These are phyloP conservation scores for Vittaforma corneae DNA, from an alignment of 371 early-diverging fungal species.

Conservation along the genomic window DNA sequence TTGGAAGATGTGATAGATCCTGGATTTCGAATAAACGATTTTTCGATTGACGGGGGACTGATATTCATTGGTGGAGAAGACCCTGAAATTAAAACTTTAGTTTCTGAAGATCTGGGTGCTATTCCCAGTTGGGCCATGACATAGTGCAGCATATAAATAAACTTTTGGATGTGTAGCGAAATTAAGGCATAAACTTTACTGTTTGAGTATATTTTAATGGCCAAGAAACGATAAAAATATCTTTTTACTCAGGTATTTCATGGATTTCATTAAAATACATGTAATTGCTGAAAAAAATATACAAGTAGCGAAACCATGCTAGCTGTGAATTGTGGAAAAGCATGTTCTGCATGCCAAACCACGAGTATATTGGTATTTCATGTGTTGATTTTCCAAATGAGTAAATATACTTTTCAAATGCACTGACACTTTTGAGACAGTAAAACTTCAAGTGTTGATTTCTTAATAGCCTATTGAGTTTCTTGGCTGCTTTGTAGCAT, in stretches of 20 bases:
- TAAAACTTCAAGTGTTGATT: conserved; percentile 28
- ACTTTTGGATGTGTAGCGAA: not conserved
- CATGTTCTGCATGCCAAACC: conserved; percentile 66
- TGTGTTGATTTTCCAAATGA: conserved; percentile 9
- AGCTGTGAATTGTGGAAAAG: conserved; percentile 70
- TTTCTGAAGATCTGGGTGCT: conserved; percentile 77
- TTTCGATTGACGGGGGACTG: conserved; percentile 72
- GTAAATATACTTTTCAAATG: conserved; percentile 65
- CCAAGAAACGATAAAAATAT: not conserved
- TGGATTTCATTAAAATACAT: conserved; percentile 68
- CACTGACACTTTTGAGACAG: conserved; percentile 63
- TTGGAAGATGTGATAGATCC: conserved; percentile 74
- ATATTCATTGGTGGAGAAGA: conserved; percentile 84
- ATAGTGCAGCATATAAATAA: not conserved
- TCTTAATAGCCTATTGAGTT: conserved; percentile 33
- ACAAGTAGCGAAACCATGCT: conserved; percentile 84
- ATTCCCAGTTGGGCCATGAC: conserved; percentile 77
- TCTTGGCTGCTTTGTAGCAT: conserved; percentile 66
- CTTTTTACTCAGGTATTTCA: not conserved
- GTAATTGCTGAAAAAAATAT: conserved; percentile 78
- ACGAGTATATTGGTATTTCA: conserved; percentile 41
- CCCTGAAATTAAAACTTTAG: conserved; percentile 77
- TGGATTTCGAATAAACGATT: conserved; percentile 74
- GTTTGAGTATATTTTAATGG: too few relatives aligned
- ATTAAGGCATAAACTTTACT: too few relatives aligned